Conservation (phyloP, 345 rosid genomes). For the Euphorbia pulcherrima region DNA sequence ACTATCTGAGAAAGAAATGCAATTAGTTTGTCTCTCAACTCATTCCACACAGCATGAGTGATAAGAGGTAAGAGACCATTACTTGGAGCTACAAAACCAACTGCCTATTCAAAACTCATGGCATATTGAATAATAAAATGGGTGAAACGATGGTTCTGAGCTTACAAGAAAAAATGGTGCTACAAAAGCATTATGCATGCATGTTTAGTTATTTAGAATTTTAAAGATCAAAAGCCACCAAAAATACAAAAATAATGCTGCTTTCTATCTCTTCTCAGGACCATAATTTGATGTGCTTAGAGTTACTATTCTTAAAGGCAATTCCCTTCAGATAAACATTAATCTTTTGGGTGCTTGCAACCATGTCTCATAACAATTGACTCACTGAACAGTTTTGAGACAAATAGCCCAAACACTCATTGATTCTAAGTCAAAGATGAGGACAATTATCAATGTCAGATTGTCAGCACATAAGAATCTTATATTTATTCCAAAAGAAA, state of each 20-base stretch:
- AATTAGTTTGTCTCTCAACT: background rate
- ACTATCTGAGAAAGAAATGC: background rate
- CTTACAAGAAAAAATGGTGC: background rate
- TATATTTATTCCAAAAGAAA: background rate
- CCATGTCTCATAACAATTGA: background rate
- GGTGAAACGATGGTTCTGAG: background rate
- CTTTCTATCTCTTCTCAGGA: background rate
- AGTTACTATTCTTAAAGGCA: background rate
- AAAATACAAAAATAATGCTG: background rate
- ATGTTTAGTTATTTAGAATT: background rate
- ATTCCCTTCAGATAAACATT: background rate
- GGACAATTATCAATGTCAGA: background rate
- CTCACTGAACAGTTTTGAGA: background rate
- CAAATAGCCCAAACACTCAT: background rate
- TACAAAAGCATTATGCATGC: background rate
- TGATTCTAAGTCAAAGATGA: background rate
- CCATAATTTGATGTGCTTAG: background rate
- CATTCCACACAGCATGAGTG: background rate
- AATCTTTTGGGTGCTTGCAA: background rate
- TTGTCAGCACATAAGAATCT: background rate
- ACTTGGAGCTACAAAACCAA: background rate
- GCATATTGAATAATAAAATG: background rate
- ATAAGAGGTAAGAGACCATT: background rate
- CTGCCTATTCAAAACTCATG: background rate
- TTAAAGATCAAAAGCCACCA: background rate